Base-by-base conservation (phyloP, 495 filamentous ascomycete species). In the Patellaria atrata region DNA sequence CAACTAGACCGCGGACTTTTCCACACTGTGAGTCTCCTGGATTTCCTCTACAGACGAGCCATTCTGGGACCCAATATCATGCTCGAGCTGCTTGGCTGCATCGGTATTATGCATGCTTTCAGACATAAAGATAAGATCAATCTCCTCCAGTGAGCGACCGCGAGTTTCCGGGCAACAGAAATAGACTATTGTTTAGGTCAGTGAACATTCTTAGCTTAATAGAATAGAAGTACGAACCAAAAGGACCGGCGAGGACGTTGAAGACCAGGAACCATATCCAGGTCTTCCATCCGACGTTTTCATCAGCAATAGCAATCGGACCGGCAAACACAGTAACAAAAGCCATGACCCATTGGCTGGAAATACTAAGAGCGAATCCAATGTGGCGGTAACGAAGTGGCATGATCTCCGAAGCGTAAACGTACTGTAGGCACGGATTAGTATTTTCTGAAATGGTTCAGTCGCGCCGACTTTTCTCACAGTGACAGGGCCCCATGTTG, bases 131-230 rank as follows among this genome's bases (percentile, higher is more conserved):
- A 65, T 57, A 19, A 54, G 53, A 25, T 68, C 67, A 24, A 68
- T 54, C 31, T 68, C 65, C 43, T 70, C 66, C 3, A 70, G 56
- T 4, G 53, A 57, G 13, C 65, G 62, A 3, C 56, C 59, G 4
- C 62, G 59, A 6, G 76, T 79, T 45, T 78, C 73, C 1, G 70
- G 72, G 40, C 71, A 75, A 30, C 76, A 64, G 40, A 76, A 64
- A 43, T 70, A 78, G 13, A 75, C 63, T 18, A 76, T 54, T 0
- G 19, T 7, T 31, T 4, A 8, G 18, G 33, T 5, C 28, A 27
- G 4, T n/a, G n/a, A n/a, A n/a, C n/a, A n/a, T n/a, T n/a, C n/a
- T n/a, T n/a, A n/a, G 20, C 5, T 12, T 4, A 2, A 13, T 5
- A 16, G 21, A 5, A 7, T 10, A 27, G 33, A 9, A 11, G 21